These are phyloP conservation scores for Radiomyces spectabilis DNA, from an alignment of 192 early-diverging fungal genomes.

Conservation along the genomic window DNA sequence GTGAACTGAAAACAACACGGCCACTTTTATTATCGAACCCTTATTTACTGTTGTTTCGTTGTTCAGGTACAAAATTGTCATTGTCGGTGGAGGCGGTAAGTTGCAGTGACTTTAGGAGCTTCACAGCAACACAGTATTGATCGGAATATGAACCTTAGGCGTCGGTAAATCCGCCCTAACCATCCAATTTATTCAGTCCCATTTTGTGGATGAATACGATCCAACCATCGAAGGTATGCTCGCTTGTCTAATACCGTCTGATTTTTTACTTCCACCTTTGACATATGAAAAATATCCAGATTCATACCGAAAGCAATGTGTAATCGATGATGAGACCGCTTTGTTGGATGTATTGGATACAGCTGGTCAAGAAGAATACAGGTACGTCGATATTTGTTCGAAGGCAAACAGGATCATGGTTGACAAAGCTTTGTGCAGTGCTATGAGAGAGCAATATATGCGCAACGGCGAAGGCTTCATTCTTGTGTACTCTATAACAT, in stretches of 20 bases:
- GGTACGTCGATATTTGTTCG: too few relatives aligned
- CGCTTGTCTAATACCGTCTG: neutral
- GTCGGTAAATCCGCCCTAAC: slow-evolving; percentile 81
- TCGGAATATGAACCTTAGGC: slow-evolving; percentile 8
- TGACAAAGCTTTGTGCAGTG: slow-evolving; percentile 42
- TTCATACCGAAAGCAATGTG: slow-evolving; percentile 95
- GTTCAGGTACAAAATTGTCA: slow-evolving; percentile 65
- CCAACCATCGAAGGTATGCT: slow-evolving; percentile 85
- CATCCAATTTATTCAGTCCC: slow-evolving; percentile 74
- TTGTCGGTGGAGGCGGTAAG: slow-evolving; percentile 69
- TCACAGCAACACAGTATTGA: neutral
- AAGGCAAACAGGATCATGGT: too few relatives aligned
- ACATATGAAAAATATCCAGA: too few relatives aligned
- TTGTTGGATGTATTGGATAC: slow-evolving; percentile 93
- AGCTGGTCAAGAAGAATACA: slow-evolving; percentile 95
- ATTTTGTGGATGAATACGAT: slow-evolving; percentile 90
- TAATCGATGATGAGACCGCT: slow-evolving; percentile 82
- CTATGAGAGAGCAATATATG: slow-evolving; percentile 96
- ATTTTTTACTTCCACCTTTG: neutral
- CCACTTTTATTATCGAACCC: neutral
- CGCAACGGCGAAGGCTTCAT: slow-evolving; percentile 93
- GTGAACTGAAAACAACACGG: neutral
- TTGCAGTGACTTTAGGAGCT: too few relatives aligned
- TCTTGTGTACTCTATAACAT: slow-evolving; percentile 89
- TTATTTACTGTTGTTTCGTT: slow-evolving; percentile 21